Conservation (phyloP, 2,329 filamentous ascomycete genomes). For the Bisporella sp. region DNA sequence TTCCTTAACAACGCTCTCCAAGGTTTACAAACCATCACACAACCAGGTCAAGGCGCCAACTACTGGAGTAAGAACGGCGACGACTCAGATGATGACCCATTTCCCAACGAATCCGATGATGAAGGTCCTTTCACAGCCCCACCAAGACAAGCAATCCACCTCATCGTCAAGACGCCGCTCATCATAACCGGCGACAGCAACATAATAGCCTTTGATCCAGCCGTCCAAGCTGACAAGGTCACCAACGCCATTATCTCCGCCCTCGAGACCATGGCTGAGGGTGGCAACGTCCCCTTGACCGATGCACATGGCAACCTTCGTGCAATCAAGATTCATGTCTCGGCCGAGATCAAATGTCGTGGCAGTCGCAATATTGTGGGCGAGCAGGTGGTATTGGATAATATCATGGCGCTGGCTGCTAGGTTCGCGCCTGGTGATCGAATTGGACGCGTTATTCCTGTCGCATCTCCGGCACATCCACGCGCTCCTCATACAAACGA, state of each 20-base stretch:
- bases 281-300: conserved; percentile 38
- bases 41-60: too few relatives aligned
- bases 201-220: conserved; percentile 33
- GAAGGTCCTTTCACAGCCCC: conserved; percentile 24
- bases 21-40: background rate
- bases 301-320: conserved; percentile 37
- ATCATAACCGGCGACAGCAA: conserved; percentile 42
- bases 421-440: too few relatives aligned
- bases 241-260: conserved; percentile 38
- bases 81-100: too few relatives aligned
- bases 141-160: conserved; percentile 25
- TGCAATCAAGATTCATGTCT: conserved; percentile 36
- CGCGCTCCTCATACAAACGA: too few relatives aligned
- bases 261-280: conserved; percentile 34
- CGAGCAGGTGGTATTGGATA: conserved; percentile 8
- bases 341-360: conserved; percentile 38
- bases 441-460: too few relatives aligned
- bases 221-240: conserved; percentile 34
- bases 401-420: too few relatives aligned
- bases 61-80: too few relatives aligned
- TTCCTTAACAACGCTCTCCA: too few relatives aligned
- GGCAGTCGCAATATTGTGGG: conserved; percentile 40
- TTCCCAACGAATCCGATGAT: conserved; percentile 5
- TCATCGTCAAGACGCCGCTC: conserved; percentile 43
- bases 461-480: too few relatives aligned